These are phyloP conservation scores for Ploettnerulaceae sp. DNA, from an alignment of 2,329 filamentous ascomycete species.

Conservation along the genomic window DNA sequence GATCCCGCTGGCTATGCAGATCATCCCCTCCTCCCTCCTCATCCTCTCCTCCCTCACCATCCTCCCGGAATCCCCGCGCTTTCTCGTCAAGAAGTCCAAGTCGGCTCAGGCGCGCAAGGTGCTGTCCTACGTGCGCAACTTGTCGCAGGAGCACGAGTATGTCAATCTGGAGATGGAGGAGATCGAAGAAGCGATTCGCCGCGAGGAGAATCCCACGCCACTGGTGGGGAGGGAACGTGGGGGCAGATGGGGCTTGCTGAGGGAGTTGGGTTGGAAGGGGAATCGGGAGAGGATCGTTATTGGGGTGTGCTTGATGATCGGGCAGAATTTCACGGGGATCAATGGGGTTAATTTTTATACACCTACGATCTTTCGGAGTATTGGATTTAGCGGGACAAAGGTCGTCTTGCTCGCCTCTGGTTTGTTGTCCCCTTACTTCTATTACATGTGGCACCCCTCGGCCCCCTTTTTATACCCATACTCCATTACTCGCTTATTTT, in stretches of 20 bases:
- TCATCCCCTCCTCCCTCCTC: slow-evolving; percentile 32
- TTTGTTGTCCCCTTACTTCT: slow-evolving; percentile 4
- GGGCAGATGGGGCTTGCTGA: slow-evolving; percentile 7
- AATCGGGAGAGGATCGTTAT: slow-evolving; percentile 23
- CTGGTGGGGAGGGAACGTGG: not conserved
- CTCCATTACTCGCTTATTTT: no score
- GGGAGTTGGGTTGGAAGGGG: slow-evolving; percentile 23
- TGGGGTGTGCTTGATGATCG: slow-evolving; percentile 25
- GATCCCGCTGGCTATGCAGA: slow-evolving; percentile 35
- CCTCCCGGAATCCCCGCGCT: slow-evolving; percentile 65
- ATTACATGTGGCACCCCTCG: no score
- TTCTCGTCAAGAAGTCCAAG: slow-evolving; percentile 18
- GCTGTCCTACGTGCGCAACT: slow-evolving; percentile 16
- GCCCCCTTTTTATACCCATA: no score
- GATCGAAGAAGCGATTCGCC: slow-evolving; percentile 21
- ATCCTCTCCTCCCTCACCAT: slow-evolving; percentile 43
- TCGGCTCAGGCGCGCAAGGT: slow-evolving; percentile 14
- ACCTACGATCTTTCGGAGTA: slow-evolving; percentile 23
- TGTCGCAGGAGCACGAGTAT: slow-evolving; percentile 13
- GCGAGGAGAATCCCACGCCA: slow-evolving; percentile 6
- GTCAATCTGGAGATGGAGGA: slow-evolving; percentile 21
- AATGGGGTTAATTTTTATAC: slow-evolving; percentile 30
- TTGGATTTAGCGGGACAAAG: slow-evolving; percentile 25
- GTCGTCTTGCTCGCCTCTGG: slow-evolving; percentile 23
- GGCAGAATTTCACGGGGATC: slow-evolving; percentile 28